phyloP scores from a whole-genome alignment of 1,284 basidiomycete species.

The Cryptococcus sp. region DNA sequence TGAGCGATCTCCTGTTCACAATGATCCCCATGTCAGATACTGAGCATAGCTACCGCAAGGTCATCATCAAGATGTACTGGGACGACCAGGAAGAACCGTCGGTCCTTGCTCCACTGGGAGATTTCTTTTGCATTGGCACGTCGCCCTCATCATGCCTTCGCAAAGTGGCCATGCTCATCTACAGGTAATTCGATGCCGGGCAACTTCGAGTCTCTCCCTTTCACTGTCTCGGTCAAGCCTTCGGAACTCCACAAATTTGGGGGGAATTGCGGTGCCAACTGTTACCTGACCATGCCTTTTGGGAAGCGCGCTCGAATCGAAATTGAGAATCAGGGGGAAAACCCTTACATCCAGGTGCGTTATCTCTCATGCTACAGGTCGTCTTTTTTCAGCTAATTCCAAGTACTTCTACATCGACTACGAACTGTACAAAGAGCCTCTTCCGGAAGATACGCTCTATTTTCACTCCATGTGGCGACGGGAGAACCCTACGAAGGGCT shows the following conservation, averaged over 20 bases:
- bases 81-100: slow-evolving; percentile 3
- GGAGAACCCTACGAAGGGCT: slow-evolving; percentile 6
- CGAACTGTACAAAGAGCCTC: slow-evolving; percentile 4
- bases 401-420: slow-evolving; percentile 6
- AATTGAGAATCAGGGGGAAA: slow-evolving; percentile 11
- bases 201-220: slow-evolving; percentile 10
- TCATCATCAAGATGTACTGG: slow-evolving; percentile 4
- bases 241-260: slow-evolving; percentile 8
- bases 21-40: neutral
- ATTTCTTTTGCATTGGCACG: slow-evolving; percentile 10
- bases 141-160: too few relatives aligned
- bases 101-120: slow-evolving; percentile 1
- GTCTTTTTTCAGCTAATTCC: too few relatives aligned
- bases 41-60: slow-evolving; percentile 3
- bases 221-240: slow-evolving; percentile 8
- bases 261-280: slow-evolving; percentile 9
- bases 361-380: too few relatives aligned
- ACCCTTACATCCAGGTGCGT: slow-evolving; percentile 9
- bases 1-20: neutral
- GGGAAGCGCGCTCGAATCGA: slow-evolving; percentile 5
- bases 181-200: slow-evolving; percentile 9
- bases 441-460: slow-evolving; percentile 5
- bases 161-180: neutral
- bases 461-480: slow-evolving; percentile 7
- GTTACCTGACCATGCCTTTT: slow-evolving; percentile 10